Evolutionary conservation across 2,329 filamentous ascomycete genomes (phyloP).

Genomic region (Capronia coronata): DNA sequence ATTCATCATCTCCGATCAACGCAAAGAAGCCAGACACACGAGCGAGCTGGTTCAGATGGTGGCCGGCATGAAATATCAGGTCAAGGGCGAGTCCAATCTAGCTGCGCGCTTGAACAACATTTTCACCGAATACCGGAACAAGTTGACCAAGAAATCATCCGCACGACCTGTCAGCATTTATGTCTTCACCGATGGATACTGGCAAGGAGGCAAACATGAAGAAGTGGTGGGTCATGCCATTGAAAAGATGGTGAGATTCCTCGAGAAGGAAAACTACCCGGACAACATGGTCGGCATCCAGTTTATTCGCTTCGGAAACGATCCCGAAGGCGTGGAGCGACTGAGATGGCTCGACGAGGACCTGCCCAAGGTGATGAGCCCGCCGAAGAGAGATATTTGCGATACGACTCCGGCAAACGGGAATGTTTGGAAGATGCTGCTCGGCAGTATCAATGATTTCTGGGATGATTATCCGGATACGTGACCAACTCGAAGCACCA

Average conservation of each 20-base stretch:
- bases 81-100: conserved; percentile 9
- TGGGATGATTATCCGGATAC: conserved; percentile 4
- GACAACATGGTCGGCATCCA: conserved; percentile 28
- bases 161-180: conserved; percentile 7
- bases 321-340: conserved; percentile 21
- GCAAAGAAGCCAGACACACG: conserved; percentile 12
- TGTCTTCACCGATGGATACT: conserved; percentile 13
- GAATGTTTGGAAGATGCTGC: conserved; percentile 16
- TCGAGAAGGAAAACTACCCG: neutral
- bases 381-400: conserved; percentile 3
- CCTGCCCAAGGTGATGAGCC: neutral
- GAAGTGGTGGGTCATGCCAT: neutral
- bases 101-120: conserved; percentile 9
- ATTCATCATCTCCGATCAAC: conserved; percentile 24
- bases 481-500: neutral
- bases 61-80: neutral
- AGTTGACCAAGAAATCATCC: neutral
- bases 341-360: conserved; percentile 23
- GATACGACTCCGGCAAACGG: neutral
- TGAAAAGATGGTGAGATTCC: conserved; percentile 2
- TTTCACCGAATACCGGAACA: conserved; percentile 10
- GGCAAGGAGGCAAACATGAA: conserved; percentile 1
- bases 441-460: conserved; percentile 4
- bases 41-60: conserved; percentile 6
- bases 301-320: conserved; percentile 31